phyloP scores from a whole-genome alignment of 129 eudicot species.

The Centella asiatica region DNA sequence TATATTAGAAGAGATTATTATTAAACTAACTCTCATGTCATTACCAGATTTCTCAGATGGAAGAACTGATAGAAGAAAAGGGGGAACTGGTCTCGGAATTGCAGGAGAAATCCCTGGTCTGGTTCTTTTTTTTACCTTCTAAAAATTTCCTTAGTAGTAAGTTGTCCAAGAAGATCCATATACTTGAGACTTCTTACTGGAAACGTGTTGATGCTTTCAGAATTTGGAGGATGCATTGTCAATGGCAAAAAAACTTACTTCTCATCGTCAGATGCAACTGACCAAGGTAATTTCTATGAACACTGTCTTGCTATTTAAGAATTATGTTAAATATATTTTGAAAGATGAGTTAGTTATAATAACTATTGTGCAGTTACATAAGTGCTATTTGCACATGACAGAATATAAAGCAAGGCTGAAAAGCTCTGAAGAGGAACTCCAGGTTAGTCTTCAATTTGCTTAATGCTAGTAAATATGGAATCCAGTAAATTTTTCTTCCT shows the following conservation, averaged over 20 bases:
- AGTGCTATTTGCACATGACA: slow-evolving; percentile 47
- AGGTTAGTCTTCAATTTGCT: slow-evolving; percentile 39
- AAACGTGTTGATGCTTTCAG: slow-evolving; percentile 28
- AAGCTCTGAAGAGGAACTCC: slow-evolving; percentile 69
- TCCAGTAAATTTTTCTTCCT: neutral
- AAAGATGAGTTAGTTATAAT: slow-evolving; percentile 1
- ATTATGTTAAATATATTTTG: neutral
- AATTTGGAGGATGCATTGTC: slow-evolving; percentile 58
- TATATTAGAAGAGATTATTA: neutral
- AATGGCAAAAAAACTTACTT: slow-evolving; percentile 52
- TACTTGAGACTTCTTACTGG: neutral
- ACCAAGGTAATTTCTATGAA: slow-evolving; percentile 38
- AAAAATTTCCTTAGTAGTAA: neutral
- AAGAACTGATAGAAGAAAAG: slow-evolving; percentile 53
- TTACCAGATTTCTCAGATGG: slow-evolving; percentile 50
- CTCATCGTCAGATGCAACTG: slow-evolving; percentile 49
- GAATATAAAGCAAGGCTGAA: slow-evolving; percentile 52
- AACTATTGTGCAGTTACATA: slow-evolving; percentile 50
- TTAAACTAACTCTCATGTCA: neutral
- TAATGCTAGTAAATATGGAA: neutral
- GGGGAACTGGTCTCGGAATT: slow-evolving; percentile 41
- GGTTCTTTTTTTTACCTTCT: neutral
- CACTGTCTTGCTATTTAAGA: neutral
- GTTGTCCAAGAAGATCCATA: neutral
- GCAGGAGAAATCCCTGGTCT: slow-evolving; percentile 63